Evolutionary conservation across 148 eudicot genomes (phyloP).

Genomic region (Pouteria glomerata): DNA sequence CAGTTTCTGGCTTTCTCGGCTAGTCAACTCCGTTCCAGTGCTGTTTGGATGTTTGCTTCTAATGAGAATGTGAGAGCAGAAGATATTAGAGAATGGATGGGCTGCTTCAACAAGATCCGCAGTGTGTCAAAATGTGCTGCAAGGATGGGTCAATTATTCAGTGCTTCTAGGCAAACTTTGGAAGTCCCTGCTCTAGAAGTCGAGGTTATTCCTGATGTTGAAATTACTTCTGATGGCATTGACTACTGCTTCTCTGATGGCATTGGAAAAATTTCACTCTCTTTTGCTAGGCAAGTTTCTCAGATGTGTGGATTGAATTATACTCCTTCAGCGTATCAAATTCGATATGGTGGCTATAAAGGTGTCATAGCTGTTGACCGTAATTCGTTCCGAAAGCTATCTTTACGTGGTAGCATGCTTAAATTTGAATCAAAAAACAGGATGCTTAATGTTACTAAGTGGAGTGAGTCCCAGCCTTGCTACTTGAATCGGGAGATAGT

Average conservation of each 20-base stretch:
- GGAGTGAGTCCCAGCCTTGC: constrained; percentile 76
- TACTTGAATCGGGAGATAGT: constrained; percentile 89
- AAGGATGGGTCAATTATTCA: constrained; percentile 95
- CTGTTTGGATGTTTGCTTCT: constrained; percentile 99
- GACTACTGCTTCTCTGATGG: constrained; percentile 91
- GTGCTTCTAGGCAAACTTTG: constrained; percentile 73
- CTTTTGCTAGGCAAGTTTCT: constrained; percentile 84
- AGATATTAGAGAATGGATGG: constrained; percentile 97
- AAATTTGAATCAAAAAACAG: constrained; percentile 85
- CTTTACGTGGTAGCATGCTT: constrained; percentile 83
- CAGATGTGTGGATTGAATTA: constrained; percentile 56
- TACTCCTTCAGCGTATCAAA: constrained; percentile 93
- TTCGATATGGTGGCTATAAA: constrained; percentile 94
- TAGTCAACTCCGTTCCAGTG: constrained; percentile 86
- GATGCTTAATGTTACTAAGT: constrained; percentile 91
- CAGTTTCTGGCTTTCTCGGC: constrained; percentile 92
- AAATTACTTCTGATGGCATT: constrained; percentile 64
- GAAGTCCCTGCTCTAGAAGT: constrained; percentile 69
- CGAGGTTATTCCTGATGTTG: constrained; percentile 79
- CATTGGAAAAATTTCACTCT: constrained; percentile 80
- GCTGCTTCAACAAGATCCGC: constrained; percentile 83
- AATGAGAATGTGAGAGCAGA: constrained; percentile 67
- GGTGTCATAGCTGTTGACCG: constrained; percentile 91
- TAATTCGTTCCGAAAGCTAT: constrained; percentile 65
- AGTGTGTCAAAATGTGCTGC: constrained; percentile 96